Conservation (phyloP, 352 stramenopile species). For the Phytopythium delawarense region DNA sequence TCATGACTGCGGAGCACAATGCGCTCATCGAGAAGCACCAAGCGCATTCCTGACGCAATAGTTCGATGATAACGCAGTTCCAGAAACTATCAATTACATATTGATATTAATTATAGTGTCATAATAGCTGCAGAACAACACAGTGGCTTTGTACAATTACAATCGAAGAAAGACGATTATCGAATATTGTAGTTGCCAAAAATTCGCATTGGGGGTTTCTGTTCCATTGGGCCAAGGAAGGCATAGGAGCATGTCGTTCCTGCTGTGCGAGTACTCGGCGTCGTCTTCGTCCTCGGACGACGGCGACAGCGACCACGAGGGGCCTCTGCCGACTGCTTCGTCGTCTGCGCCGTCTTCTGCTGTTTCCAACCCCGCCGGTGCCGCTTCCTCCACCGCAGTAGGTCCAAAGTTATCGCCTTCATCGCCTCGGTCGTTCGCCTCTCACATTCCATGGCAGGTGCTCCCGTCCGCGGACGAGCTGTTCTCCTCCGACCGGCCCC, state of each 20-base stretch:
- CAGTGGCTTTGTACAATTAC: too few species aligned
- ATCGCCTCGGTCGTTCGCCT: background rate
- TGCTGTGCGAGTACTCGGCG: constrained; percentile 64
- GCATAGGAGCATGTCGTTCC: constrained; percentile 26
- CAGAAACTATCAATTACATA: too few species aligned
- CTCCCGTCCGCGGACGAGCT: constrained; percentile 48
- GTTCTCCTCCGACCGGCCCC: constrained; percentile 31
- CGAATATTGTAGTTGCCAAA: too few species aligned
- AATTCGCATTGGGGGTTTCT: too few species aligned
- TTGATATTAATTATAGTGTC: too few species aligned
- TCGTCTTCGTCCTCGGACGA: constrained; percentile 40
- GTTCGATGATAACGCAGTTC: too few species aligned
- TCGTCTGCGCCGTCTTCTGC: background rate
- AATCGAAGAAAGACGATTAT: too few species aligned
- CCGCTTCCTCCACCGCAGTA: background rate
- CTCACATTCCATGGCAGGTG: constrained; percentile 1
- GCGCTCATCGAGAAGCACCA: too few species aligned
- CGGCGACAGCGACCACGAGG: constrained; percentile 15
- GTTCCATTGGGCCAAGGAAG: too few species aligned
- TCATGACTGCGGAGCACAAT: too few species aligned
- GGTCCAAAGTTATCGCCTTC: background rate
- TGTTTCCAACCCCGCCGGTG: background rate
- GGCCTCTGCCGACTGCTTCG: background rate
- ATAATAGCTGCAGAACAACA: too few species aligned
- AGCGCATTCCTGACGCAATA: too few species aligned